Conservation (phyloP, 805 yeast species). For the Candida hungchunana region DNA sequence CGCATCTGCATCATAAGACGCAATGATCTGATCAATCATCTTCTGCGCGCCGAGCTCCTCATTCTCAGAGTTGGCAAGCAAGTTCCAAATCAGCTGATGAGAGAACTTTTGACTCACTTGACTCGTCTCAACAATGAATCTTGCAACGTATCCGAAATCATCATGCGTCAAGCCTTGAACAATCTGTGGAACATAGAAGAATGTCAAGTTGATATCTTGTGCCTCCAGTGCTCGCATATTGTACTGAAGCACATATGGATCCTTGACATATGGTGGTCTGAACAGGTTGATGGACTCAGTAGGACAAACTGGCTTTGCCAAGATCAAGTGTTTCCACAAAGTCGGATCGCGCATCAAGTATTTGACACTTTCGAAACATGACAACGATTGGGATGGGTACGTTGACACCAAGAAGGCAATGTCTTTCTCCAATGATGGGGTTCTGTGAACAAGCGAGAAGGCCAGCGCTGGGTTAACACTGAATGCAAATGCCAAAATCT, state of each 20-base stretch:
- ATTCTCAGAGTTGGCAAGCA: conserved; percentile 86
- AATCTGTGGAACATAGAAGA: conserved; percentile 97
- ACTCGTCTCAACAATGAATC: conserved; percentile 88
- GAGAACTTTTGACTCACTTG: conserved; percentile 87
- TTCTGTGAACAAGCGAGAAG: conserved; percentile 60
- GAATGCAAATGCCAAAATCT: conserved; percentile 55
- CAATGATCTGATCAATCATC: conserved; percentile 61
- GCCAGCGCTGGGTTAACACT: conserved; percentile 68
- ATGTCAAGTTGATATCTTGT: conserved; percentile 82
- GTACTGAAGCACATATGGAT: conserved; percentile 73
- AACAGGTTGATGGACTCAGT: conserved; percentile 81
- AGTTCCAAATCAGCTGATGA: conserved; percentile 98
- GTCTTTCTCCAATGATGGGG: conserved; percentile 33
- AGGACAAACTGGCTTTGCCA: conserved; percentile 60
- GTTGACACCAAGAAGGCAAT: conserved; percentile 43
- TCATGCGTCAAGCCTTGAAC: conserved; percentile 91
- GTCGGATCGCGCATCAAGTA: conserved; percentile 36
- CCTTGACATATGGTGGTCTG: conserved; percentile 61
- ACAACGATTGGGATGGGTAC: conserved; percentile 57
- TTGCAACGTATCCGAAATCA: conserved; percentile 75
- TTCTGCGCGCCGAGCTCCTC: conserved; percentile 84
- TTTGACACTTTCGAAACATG: conserved; percentile 55
- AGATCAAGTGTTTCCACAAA: conserved; percentile 18
- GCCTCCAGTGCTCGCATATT: conserved; percentile 86
- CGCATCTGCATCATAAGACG: conserved; percentile 57